Conservation (phyloP, 2,329 filamentous ascomycete genomes). For the Cadophora sp. region DNA sequence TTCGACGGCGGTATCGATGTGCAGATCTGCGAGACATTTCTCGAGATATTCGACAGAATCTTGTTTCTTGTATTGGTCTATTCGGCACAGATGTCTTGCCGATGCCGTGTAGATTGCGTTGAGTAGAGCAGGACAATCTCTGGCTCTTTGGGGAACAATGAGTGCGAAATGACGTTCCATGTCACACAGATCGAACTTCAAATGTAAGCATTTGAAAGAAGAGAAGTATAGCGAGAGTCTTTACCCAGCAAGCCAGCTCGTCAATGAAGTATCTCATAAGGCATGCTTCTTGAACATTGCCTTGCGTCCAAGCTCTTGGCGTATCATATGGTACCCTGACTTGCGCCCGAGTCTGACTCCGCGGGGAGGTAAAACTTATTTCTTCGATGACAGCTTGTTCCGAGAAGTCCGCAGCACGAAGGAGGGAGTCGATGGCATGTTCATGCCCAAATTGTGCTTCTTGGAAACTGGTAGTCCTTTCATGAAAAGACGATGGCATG, state of each 20-base stretch:
- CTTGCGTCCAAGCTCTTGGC: slow-evolving; percentile 24
- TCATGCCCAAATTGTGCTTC: background rate
- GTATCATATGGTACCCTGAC: background rate
- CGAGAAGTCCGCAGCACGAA: slow-evolving; percentile 17
- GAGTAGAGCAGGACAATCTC: slow-evolving; percentile 47
- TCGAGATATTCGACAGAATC: slow-evolving; percentile 36
- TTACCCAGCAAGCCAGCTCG: slow-evolving; percentile 38
- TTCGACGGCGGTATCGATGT: slow-evolving; percentile 46
- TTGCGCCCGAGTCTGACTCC: background rate
- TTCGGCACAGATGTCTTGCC: slow-evolving; percentile 47
- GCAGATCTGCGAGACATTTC: slow-evolving; percentile 41
- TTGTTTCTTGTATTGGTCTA: slow-evolving; percentile 38
- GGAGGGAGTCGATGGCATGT: slow-evolving; percentile 17
- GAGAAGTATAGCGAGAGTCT: background rate
- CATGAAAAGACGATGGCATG: slow-evolving; percentile 1
- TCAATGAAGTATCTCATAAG: slow-evolving; percentile 39
- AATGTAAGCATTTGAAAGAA: background rate
- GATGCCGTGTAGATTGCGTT: slow-evolving; percentile 45
- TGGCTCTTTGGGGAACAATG: slow-evolving; percentile 50
- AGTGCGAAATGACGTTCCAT: slow-evolving; percentile 49
- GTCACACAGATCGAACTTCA: slow-evolving; percentile 51
- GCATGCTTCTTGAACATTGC: slow-evolving; percentile 35
- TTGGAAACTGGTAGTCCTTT: background rate
- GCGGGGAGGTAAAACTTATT: background rate
- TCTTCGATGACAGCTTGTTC: slow-evolving; percentile 1